phyloP scores from a whole-genome alignment of 2,329 filamentous ascomycete genomes.

The Incumbomyces delicatus region DNA sequence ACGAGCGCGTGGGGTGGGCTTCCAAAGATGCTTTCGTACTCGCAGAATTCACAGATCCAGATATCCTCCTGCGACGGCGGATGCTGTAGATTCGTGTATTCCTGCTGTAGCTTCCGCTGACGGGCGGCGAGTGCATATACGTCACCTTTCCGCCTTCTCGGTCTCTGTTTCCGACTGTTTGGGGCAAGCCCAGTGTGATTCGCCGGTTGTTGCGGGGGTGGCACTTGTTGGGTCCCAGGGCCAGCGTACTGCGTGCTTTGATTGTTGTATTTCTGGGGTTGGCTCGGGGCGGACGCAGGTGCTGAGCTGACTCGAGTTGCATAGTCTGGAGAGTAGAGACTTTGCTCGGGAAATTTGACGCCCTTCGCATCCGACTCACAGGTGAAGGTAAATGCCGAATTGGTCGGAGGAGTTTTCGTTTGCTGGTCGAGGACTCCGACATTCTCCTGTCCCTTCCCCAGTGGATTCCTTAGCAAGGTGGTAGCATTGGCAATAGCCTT shows the following conservation, averaged over 20 bases:
- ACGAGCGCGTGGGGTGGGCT: slow-evolving; percentile 74
- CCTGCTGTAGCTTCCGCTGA: slow-evolving; percentile 66
- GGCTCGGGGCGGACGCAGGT: slow-evolving; percentile 16
- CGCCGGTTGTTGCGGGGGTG: slow-evolving; percentile 18
- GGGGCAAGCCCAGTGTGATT: slow-evolving; percentile 28
- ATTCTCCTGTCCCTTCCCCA: slow-evolving; percentile 61
- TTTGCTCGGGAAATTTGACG: slow-evolving; percentile 62
- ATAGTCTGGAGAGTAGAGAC: slow-evolving; percentile 27
- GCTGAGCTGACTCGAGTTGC: slow-evolving; percentile 13
- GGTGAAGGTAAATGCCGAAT: slow-evolving; percentile 91
- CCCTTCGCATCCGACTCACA: slow-evolving; percentile 82
- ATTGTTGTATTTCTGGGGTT: slow-evolving; percentile 37
- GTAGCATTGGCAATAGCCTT: slow-evolving; percentile 84
- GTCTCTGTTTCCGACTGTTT: slow-evolving; percentile 48
- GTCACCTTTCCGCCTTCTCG: slow-evolving; percentile 56
- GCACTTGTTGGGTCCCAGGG: slow-evolving; percentile 31
- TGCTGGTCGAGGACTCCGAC: slow-evolving; percentile 67
- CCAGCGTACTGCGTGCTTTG: slow-evolving; percentile 50
- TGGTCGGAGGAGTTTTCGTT: slow-evolving; percentile 55
- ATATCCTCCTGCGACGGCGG: slow-evolving; percentile 63
- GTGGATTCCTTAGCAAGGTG: slow-evolving; percentile 48
- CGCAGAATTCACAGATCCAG: slow-evolving; percentile 97
- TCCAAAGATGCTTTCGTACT: slow-evolving; percentile 95
- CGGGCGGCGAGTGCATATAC: slow-evolving; percentile 66
- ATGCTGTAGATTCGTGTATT: slow-evolving; percentile 65